These are phyloP conservation scores for Candida peoriensis DNA, from an alignment of 805 yeast species.

Conservation along the genomic window DNA sequence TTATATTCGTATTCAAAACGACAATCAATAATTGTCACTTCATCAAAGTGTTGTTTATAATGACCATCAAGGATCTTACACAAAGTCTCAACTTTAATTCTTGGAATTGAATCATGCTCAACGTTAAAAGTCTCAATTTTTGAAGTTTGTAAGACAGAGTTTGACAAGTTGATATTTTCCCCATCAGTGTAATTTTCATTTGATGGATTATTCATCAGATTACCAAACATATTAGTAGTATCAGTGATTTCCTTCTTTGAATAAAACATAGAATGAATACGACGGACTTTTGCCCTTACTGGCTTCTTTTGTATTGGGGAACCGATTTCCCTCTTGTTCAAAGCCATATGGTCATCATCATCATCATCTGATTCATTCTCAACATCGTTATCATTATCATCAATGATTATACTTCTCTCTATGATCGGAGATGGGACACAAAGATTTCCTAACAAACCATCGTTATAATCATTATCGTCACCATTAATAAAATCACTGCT, in stretches of 20 bases:
- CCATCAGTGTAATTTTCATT: slow-evolving; percentile 4
- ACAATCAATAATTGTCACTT: slow-evolving; percentile 67
- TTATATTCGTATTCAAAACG: slow-evolving; percentile 87
- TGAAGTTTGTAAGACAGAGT: slow-evolving; percentile 24
- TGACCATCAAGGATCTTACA: slow-evolving; percentile 54
- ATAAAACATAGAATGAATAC: slow-evolving; percentile 69
- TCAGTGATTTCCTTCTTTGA: slow-evolving; percentile 42
- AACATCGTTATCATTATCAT: slow-evolving; percentile 6
- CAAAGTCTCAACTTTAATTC: slow-evolving; percentile 57
- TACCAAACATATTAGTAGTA: slow-evolving; percentile 29
- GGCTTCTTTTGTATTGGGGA: slow-evolving; percentile 34
- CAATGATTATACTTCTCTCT: slow-evolving; percentile 10
- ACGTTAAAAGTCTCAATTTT: slow-evolving; percentile 38
- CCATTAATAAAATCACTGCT: slow-evolving; percentile 9
- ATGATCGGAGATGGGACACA: slow-evolving; percentile 25
- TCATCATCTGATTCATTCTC: slow-evolving; percentile 10
- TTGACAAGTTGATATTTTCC: slow-evolving; percentile 12
- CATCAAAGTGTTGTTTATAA: slow-evolving; percentile 37
- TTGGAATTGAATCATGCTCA: slow-evolving; percentile 59
- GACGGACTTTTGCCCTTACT: slow-evolving; percentile 38
- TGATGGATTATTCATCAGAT: slow-evolving; percentile 20
- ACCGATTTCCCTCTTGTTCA: slow-evolving; percentile 29
- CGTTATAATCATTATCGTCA: slow-evolving; percentile 10
- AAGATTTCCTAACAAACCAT: slow-evolving; percentile 16
- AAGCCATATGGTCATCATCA: slow-evolving; percentile 8